Base-by-base conservation (phyloP, 2,329 filamentous ascomycete species). In the Aspergillus pseudotamarii region DNA sequence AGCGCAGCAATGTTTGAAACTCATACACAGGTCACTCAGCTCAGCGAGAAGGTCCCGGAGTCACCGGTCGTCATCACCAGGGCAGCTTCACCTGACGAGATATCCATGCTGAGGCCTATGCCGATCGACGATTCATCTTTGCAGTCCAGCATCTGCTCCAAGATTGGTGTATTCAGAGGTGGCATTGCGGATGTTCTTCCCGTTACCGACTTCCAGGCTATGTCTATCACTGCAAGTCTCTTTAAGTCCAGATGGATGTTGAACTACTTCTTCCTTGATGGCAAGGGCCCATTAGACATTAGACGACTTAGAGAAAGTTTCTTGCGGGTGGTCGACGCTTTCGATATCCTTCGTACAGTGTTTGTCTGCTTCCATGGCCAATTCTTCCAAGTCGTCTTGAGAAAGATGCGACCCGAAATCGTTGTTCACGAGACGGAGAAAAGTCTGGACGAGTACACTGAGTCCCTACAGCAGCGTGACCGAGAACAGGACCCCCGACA, bases 311-410 rank as follows among this genome's bases (percentile, higher is more conserved):
- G 76, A 30, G 74, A 78, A 43, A 78, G 76, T 58, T 80, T 78
- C 60, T 66, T 79, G 59, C 74, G 86, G 38, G 83, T 91, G 4
- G 84, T 91, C 1, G 75, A 82, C 3, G 80, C 80, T 9, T 88
- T 90, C 71, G 88, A 90, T 68, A 88, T 91, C 28, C 78, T 91
- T 3, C 85, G 88, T 5, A 91, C 88, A 0, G 85, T 90, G 6
- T 91, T 91, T 65, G 81, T 89, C 16, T 79, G 83, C 61, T 78
- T 82, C 62, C 78, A 81, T 26, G 79, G 78, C 6, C 78, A 80
- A 43, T 86, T 83, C 68, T 82, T 86, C 64, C 84, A 85, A 59
- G 85, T 88, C 1, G 84, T 91, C 0, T 76, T 91, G 2, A 80
- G 86, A 32, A 78, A 84, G 19, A 76, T 91, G 2, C 69, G 80